Evolutionary conservation across 139 green algal genomes (phyloP), one percentile per base, ranked within the genome.

Genomic region (Chlorella sp.): DNA sequence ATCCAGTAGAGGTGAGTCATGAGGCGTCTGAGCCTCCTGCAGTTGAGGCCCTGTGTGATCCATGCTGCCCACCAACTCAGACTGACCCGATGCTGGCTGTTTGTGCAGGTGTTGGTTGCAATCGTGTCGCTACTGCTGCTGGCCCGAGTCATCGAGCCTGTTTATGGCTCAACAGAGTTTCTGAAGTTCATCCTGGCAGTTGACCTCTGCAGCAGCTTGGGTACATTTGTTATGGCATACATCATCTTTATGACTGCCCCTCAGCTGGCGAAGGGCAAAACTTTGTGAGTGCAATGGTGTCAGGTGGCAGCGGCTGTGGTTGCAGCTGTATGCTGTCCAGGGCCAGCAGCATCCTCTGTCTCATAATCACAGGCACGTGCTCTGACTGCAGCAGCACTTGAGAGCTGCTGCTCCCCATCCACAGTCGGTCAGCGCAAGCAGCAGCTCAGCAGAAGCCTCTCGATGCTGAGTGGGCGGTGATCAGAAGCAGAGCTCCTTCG

Each of bases 151-250:
- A 74, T 97, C 29, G 93, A 97, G 83, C 92, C 93, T 0, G 68
- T 94, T 0, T 92, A 94, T 73, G 93, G 93, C 20, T 87, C 76
- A 0, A 87, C 80, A 1, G 93, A 93, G 73, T 89, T 94, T 27
- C 68, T 97, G 5, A 90, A 88, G 35, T 92, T 93, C 69, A 74
- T 97, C 24, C 75, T 88, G 0, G 29, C 89, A 0, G 83, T 91
- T 0, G 83, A 88, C 62, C 29, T 86, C 1, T 51, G 33, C 27
- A 82, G 77, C 33, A 74, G 80, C 29, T 27, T 79, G 1, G 62
- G 61, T 5, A 91, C 91, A 2, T 91, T 97, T 34, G 69, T 85
- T 0, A 27, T 80, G 1, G 80, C 91, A 0, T 93, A 89, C 74
- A 49, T 90, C 20, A 17, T 82, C 24, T 97, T 88, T 50, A 55